Conservation (phyloP, 2,329 filamentous ascomycete species). For the Amphichorda felina region DNA sequence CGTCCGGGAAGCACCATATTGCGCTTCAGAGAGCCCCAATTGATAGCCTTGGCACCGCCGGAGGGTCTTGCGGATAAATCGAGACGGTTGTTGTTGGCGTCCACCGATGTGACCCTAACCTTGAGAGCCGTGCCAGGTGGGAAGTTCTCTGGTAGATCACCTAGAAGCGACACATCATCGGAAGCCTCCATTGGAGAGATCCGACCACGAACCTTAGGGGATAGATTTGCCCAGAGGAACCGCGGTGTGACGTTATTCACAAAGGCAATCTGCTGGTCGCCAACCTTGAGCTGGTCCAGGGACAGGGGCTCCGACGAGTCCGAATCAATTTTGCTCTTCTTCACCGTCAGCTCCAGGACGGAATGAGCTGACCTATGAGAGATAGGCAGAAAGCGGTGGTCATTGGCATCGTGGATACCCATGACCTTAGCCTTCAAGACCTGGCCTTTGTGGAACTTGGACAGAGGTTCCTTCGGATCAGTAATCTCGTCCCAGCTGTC, state of each 20-base stretch:
- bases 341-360: conserved; percentile 79
- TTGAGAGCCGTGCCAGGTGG: conserved; percentile 81
- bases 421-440: conserved; percentile 65
- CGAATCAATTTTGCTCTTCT: conserved; percentile 52
- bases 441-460: conserved; percentile 58
- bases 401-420: conserved; percentile 80
- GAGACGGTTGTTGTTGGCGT: conserved; percentile 61
- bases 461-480: conserved; percentile 69
- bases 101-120: conserved; percentile 65
- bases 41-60: conserved; percentile 33
- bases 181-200: conserved; percentile 75
- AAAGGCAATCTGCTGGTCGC: conserved; percentile 66
- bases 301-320: conserved; percentile 40
- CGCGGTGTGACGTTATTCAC: conserved; percentile 80
- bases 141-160: conserved; percentile 68
- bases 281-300: conserved; percentile 60
- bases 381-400: conserved; percentile 84
- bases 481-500: conserved; percentile 79
- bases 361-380: conserved; percentile 73
- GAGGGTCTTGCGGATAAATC: conserved; percentile 73
- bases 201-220: conserved; percentile 76
- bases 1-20: conserved; percentile 75
- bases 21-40: conserved; percentile 59
- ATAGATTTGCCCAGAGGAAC: conserved; percentile 82
- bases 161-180: conserved; percentile 70